Evolutionary conservation across 345 rosid genomes (phyloP), one percentile per base, ranked within the genome.

Genomic region (Noccaea bulbosa): DNA sequence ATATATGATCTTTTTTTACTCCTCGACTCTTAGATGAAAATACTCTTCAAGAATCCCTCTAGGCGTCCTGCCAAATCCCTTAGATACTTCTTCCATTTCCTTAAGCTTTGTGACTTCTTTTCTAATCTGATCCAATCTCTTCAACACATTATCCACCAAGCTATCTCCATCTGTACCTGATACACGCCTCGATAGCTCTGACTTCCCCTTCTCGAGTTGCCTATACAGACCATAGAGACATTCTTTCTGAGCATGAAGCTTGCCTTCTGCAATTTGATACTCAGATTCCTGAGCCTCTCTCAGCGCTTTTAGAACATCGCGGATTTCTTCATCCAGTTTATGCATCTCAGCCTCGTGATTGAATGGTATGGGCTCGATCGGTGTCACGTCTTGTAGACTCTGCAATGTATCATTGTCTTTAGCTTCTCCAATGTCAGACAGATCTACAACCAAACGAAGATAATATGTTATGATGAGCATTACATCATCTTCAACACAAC

Each of bases 81-180:
- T 84, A 67, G 88, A 86, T 34, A 90, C 90, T 78, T 79, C 78
- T 81, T 82, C 74, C 97, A 93, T 93, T 53, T 84, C 81, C 76
- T 77, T 78, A 52, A 90, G 84, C 75, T 82, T 87, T 71, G 53
- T 43, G 41, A 78, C 65, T 79, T 87, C 95, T 47, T 48, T 77
- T 64, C 79, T 83, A 70, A 86, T 81, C 82, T 85, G 91, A 65
- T 83, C 84, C 51, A 74, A 72, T 80, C 86, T 82, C 56, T 50
- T 49, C 70, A 65, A 63, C 55, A 93, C 70, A 10, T 79, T 78
- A 20, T 75, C 76, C 71, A 64, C 62, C 64, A 73, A 75, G 50
- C 54, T 76, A 73, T 82, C 79, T 9, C 46, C 60, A 30, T 72
- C 73, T n/a, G 72, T 38, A 37, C 83, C 70, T 33, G 77, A 52